These are phyloP conservation scores for Elasticomyces elasticus DNA, from an alignment of 495 filamentous ascomycete genomes.

Conservation along the genomic window DNA sequence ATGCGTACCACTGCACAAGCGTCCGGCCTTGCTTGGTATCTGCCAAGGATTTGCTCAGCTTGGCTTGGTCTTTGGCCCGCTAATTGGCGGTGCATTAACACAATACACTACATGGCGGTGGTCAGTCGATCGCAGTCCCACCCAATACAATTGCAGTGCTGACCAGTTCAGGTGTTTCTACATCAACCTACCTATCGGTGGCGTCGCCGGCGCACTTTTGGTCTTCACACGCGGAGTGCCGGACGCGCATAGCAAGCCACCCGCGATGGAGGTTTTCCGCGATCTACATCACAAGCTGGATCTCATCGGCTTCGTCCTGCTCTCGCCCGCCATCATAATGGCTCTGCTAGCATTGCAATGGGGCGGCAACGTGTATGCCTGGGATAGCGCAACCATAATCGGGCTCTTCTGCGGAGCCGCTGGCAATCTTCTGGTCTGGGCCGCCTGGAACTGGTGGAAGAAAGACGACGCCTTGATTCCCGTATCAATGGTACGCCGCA, in stretches of 20 bases:
- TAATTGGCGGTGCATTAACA: constrained; percentile 21
- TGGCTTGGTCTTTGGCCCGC: constrained; percentile 26
- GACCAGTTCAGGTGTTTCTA: constrained; percentile 40
- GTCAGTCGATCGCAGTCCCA: no score
- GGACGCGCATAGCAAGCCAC: constrained; percentile 34
- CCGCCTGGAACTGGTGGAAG: constrained; percentile 38
- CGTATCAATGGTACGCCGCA: constrained; percentile 18
- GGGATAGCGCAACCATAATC: constrained; percentile 40
- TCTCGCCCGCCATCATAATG: constrained; percentile 38
- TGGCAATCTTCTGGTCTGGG: constrained; percentile 35
- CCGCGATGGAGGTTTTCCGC: constrained; percentile 25
- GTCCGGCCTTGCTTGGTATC: constrained; percentile 16
- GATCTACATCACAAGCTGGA: constrained; percentile 32
- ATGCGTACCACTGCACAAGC: constrained; percentile 16
- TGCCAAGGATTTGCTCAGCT: constrained; percentile 25
- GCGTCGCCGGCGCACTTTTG: constrained; percentile 37
- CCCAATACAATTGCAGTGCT: no score
- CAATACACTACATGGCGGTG: constrained; percentile 30
- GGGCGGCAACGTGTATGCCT: constrained; percentile 32
- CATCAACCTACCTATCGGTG: constrained; percentile 56
- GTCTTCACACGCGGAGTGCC: constrained; percentile 44
- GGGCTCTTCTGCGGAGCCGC: constrained; percentile 44
- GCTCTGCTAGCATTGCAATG: constrained; percentile 44
- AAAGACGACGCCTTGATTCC: constrained; percentile 47
- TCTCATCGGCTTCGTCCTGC: constrained; percentile 37